These are phyloP conservation scores for Tulasnella sp. DNA, from an alignment of 768 basidiomycete species.

Conservation along the genomic window DNA sequence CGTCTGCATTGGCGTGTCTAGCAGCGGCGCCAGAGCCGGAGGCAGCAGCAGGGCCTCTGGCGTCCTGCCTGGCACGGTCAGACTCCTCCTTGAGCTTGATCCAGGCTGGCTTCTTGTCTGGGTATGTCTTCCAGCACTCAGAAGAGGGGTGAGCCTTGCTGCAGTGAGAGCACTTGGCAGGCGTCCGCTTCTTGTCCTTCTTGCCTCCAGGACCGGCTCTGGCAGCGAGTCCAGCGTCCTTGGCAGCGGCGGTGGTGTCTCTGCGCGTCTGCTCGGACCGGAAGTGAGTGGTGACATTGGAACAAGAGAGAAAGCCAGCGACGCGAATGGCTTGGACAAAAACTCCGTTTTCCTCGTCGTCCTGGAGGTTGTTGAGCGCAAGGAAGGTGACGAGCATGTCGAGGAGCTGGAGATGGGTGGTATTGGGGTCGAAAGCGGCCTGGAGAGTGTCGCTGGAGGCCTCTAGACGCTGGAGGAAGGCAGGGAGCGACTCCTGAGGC, in stretches of 20 bases:
- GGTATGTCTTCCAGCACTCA: neutral
- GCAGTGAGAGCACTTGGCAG: neutral
- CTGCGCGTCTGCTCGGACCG: neutral
- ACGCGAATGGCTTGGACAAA: neutral
- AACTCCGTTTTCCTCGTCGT: neutral
- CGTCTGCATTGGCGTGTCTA: no score
- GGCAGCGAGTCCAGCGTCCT: neutral
- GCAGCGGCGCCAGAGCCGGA: no score
- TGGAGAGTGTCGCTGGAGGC: no score
- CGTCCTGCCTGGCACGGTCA: no score
- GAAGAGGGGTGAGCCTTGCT: neutral
- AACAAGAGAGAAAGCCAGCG: neutral
- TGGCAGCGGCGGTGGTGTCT: neutral
- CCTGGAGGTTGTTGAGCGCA: neutral
- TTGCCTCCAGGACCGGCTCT: neutral
- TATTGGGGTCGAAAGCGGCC: no score
- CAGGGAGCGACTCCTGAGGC: neutral
- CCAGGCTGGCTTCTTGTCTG: neutral
- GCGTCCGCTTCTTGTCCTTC: neutral
- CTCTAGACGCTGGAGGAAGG: no score
- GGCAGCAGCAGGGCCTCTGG: no score
- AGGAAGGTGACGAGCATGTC: neutral
- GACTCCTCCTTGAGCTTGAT: no score
- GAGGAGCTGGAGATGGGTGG: neutral
- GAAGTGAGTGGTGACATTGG: neutral